Evolutionary conservation across 371 early-diverging fungal species (phyloP).

Genomic region (Mortierella sp.): DNA sequence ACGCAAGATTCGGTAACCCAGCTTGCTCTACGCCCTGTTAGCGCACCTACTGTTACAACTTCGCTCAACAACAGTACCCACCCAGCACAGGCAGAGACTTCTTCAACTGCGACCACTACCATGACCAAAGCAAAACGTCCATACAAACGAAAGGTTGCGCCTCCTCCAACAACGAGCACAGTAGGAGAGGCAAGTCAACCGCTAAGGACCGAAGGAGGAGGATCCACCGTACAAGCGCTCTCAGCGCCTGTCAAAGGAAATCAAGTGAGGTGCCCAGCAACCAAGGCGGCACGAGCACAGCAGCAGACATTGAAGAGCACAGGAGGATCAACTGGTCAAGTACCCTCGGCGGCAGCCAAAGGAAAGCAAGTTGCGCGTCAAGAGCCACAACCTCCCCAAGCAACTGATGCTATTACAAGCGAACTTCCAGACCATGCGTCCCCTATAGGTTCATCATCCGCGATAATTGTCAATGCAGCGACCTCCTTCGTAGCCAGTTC

Average conservation of each 20-base stretch:
- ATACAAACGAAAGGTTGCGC: neutral
- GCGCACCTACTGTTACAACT: neutral
- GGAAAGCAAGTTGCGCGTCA: neutral
- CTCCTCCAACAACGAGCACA: too few species aligned
- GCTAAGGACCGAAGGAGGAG: too few species aligned
- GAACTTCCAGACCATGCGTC: too few species aligned
- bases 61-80: neutral
- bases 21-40: neutral
- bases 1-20: too few species aligned
- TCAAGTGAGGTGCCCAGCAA: neutral
- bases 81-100: too few species aligned
- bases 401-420: too few species aligned
- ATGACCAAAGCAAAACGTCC: neutral
- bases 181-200: too few species aligned
- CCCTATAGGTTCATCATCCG: neutral
- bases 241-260: too few species aligned
- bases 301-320: neutral
- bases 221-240: neutral
- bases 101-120: neutral
- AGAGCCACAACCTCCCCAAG: neutral
- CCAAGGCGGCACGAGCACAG: neutral
- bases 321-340: neutral
- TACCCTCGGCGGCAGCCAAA: neutral
- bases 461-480: neutral
- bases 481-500: neutral